Conservation (phyloP, 148 eudicot species). For the Simmondsia chinensis region DNA sequence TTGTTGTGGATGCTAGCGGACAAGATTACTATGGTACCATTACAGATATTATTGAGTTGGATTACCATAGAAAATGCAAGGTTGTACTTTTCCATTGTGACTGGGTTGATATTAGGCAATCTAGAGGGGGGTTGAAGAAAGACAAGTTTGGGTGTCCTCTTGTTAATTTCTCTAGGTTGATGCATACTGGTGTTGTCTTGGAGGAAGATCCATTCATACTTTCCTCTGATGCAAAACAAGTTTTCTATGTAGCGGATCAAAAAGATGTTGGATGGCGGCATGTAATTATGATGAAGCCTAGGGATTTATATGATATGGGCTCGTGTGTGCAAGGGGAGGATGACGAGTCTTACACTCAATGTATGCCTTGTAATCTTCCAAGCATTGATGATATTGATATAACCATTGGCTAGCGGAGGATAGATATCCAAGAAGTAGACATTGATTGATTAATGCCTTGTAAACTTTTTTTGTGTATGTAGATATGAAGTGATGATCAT, state of each 20-base stretch:
- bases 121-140: neutral
- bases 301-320: neutral
- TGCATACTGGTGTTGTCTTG: too few relatives aligned
- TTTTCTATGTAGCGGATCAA: neutral
- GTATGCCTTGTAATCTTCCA: neutral
- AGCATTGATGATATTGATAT: neutral
- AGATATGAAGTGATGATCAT: too few relatives aligned
- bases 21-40: neutral
- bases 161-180: neutral
- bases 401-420: neutral
- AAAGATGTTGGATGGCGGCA: neutral
- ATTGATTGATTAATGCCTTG: too few relatives aligned
- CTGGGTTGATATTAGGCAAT: neutral
- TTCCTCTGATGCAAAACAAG: too few relatives aligned
- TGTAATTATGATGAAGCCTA: neutral
- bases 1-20: neutral
- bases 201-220: too few relatives aligned
- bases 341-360: neutral
- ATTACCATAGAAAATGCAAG: neutral
- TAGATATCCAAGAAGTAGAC: neutral
- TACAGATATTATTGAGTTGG: neutral
- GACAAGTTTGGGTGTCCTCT: neutral
- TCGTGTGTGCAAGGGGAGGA: neutral
- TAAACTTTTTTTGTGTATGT: too few relatives aligned
- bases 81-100: neutral